Conservation (phyloP, 345 rosid genomes). For the Citrus inodora region DNA sequence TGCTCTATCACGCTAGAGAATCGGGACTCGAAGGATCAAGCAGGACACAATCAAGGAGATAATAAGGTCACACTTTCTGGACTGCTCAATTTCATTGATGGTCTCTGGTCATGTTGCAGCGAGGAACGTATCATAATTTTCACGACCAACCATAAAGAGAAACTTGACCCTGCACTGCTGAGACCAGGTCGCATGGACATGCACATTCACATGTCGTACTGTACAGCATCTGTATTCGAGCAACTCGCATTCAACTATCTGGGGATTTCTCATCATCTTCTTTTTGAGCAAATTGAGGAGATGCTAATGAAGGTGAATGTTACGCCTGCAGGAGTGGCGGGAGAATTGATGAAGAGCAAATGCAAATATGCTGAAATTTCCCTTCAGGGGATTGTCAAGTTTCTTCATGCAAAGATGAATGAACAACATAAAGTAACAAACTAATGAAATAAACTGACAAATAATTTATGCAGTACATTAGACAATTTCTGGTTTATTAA, state of each 20-base stretch:
- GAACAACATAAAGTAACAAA: neutral
- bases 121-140: slow-evolving; percentile 25
- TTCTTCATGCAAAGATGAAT: neutral
- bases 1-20: too few relatives aligned
- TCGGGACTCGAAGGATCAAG: too few relatives aligned
- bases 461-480: neutral
- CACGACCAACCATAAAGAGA: slow-evolving; percentile 29
- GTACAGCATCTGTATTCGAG: neutral
- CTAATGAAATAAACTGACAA: too few relatives aligned
- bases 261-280: neutral
- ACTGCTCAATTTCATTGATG: slow-evolving; percentile 24
- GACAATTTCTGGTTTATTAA: neutral
- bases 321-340: slow-evolving; percentile 16
- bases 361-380: slow-evolving; percentile 3
- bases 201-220: slow-evolving; percentile 9
- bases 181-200: slow-evolving; percentile 34
- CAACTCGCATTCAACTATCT: neutral
- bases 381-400: neutral
- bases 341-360: slow-evolving; percentile 15
- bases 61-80: too few relatives aligned
- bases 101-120: slow-evolving; percentile 22
- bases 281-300: slow-evolving; percentile 12
- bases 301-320: neutral
- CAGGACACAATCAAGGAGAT: too few relatives aligned
- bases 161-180: slow-evolving; percentile 29